These are phyloP conservation scores for Echites panduratus DNA, from an alignment of 257 asterid genomes.

Conservation along the genomic window DNA sequence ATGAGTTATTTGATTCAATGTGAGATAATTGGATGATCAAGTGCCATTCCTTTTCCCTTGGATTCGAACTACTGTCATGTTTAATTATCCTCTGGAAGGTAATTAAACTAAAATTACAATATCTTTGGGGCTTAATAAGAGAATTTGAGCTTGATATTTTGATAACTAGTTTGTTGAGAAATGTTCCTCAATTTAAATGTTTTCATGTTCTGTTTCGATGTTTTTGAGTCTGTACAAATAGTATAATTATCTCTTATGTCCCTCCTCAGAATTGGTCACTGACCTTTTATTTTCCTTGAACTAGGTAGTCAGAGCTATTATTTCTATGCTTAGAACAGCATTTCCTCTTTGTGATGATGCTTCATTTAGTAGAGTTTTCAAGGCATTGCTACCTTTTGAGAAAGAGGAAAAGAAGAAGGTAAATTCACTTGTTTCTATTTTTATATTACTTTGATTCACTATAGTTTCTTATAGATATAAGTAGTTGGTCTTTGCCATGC, in stretches of 20 bases:
- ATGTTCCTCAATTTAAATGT: not conserved
- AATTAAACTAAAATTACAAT: not conserved
- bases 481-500: slow-evolving; percentile 7
- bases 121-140: not conserved
- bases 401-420: slow-evolving; percentile 90
- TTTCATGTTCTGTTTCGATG: not conserved
- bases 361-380: slow-evolving; percentile 66
- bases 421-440: slow-evolving; percentile 17
- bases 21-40: not conserved
- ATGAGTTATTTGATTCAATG: not conserved
- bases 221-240: not conserved
- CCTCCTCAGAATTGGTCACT: slow-evolving; percentile 23
- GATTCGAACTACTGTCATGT: not conserved
- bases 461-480: slow-evolving; percentile 4
- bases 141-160: not conserved
- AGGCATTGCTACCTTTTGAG: slow-evolving; percentile 77
- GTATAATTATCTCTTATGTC: not conserved
- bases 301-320: slow-evolving; percentile 78
- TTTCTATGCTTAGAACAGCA: slow-evolving; percentile 78
- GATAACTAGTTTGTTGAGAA: not conserved
- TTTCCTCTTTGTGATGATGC: slow-evolving; percentile 84
- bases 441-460: slow-evolving; percentile 4
- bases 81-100: not conserved
- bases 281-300: slow-evolving; percentile 20
- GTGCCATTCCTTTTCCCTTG: not conserved